Evolutionary conservation across 2,329 filamentous ascomycete genomes (phyloP).

Genomic region (Diplodia mutila): DNA sequence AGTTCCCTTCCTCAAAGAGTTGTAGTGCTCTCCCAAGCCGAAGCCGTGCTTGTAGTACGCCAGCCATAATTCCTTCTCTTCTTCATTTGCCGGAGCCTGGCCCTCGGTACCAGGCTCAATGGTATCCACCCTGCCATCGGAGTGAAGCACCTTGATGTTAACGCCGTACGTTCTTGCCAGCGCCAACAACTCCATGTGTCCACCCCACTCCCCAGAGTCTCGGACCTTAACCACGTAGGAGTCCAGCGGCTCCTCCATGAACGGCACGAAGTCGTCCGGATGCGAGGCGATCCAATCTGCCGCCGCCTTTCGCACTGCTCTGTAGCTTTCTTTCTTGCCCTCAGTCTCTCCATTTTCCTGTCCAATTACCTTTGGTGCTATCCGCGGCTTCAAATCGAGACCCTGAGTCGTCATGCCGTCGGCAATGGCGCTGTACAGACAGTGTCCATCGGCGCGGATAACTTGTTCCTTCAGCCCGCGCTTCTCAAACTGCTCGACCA

Average conservation of each 20-base stretch:
- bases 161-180: constrained; percentile 80
- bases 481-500: constrained; percentile 68
- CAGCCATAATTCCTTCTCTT: constrained; percentile 74
- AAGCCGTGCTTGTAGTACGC: constrained; percentile 95
- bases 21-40: constrained; percentile 96
- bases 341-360: constrained; percentile 26
- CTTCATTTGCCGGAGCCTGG: constrained; percentile 44
- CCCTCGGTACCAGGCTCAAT: constrained; percentile 61
- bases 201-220: constrained; percentile 94
- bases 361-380: constrained; percentile 35
- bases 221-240: constrained; percentile 75
- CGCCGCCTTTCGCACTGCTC: constrained; percentile 68
- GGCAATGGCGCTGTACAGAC: constrained; percentile 88
- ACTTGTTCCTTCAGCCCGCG: constrained; percentile 72
- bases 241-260: constrained; percentile 79
- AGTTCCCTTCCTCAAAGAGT: constrained; percentile 65
- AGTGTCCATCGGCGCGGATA: constrained; percentile 90
- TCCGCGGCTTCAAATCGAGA: constrained; percentile 39
- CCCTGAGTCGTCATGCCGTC: constrained; percentile 69
- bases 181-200: constrained; percentile 85
- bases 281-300: constrained; percentile 77
- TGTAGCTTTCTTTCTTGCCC: constrained; percentile 55
- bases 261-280: constrained; percentile 80
- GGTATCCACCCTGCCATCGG: constrained; percentile 76
- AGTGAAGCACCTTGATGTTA: constrained; percentile 81